Evolutionary conservation across 2,329 filamentous ascomycete species (phyloP), one percentile per base, ranked within the genome.

Genomic region (Cladosporium cucumerinum): DNA sequence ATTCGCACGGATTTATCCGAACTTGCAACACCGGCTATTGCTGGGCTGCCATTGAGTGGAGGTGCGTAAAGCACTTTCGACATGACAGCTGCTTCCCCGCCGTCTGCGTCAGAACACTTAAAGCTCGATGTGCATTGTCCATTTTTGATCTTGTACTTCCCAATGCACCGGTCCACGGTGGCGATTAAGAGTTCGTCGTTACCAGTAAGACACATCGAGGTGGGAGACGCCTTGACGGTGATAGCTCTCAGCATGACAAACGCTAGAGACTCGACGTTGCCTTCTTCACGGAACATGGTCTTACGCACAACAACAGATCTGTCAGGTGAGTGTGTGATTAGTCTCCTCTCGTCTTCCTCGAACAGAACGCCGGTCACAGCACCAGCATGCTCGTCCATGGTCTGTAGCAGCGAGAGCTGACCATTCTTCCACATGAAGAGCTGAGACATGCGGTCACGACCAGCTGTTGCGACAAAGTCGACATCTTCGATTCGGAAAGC

Each of bases 1-100:
- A 99, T 81, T 39, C 95, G 85, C 64, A 99, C 89, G 0, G 95
- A 98, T 75, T 98, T 99, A 77, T 99, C 95, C 0, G 92, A 97
- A 71, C 93, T 93, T 10, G 94, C 97, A 12, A 95, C 85, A n/a
- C 92, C 93, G 21, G 95, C 84, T 60, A 99, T 83, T 59, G 96
- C 85, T 30, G 88, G 85, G 81, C 87, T 75, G 11, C 83, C 82
- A 78, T 84, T 77, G 67, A 83, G 77, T 71, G 87, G 79, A 74
- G 87, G 72, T 74, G 83, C 79, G 57, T 85, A 86, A 1, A 87
- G 87, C 32, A 99, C 82, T 0, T 90, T 91, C 69, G 93, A 91
- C 70, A 98, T 80, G 51, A 95, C 87, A 0, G 94, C 94, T 6
- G 93, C 86, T 72, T 99, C 95, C 12, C 85, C 85, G 12, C 88